Base-by-base conservation (phyloP, 2,329 filamentous ascomycete species). In the Aspergillus sp. region DNA sequence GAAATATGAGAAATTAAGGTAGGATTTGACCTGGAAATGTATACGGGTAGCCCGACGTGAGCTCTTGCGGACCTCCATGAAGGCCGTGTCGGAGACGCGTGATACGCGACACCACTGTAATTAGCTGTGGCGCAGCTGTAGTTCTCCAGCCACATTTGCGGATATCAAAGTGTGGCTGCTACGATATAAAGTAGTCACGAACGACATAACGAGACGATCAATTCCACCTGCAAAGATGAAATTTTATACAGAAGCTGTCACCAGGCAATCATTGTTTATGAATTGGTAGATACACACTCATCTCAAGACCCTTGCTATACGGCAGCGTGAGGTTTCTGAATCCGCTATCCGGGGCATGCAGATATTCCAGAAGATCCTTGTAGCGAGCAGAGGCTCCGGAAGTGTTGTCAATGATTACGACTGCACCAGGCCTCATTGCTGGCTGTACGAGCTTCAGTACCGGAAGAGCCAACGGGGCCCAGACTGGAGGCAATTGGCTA, bases 301-400 rank as follows among this genome's bases (percentile, higher is more conserved):
- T 66, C 52, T 75, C 72, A 33, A 80, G 62, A 0, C 77, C 76
- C 25, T 72, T 72, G 0, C 60, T 64, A 52, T 71, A 80, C 1
- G 77, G 77, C 3, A 77, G 53, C 1, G 74, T 78, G 47, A 74
- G 61, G 25, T 64, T 74, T 45, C 64, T 71, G 53, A 81, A 83
- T 0, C 74, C 73, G 53, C 72, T 79, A 3, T 60, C 57, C 0
- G 74, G 66, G 7, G 70, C 64, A 6, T 69, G 51, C n/a, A 82
- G 48, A 50, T 75, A 76, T 0, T 55, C 66, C 15, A 76, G 51
- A 2, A 81, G 57, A 1, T 82, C 77, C 32, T 61, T 59, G 49
- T 73, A 74, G 1, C 59, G 58, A 13, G 57, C 47, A 0, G 57
- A 60, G 2, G 55, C 56, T 0, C 55, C 53, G 7, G 66, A 59